A percentile compares a stretch with the other conserved stretches of the same genome.
Evolutionary conservation across 2,329 filamentous ascomycete species (phyloP).

Genomic region (Colletotrichum eleusines): DNA sequence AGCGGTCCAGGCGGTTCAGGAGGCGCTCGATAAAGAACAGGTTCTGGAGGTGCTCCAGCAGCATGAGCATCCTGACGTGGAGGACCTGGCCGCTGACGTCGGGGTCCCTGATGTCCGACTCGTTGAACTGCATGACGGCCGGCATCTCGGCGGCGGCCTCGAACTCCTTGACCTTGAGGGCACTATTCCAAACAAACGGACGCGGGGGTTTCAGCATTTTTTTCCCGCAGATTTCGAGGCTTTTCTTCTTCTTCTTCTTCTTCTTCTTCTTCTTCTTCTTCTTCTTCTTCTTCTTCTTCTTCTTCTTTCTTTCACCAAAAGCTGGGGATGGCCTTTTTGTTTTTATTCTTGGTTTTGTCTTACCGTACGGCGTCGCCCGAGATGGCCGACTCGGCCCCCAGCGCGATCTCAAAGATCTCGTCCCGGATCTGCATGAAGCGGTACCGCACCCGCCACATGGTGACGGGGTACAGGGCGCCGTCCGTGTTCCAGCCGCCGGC

Average conservation of each 20-base stretch:
- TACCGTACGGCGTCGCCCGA: slow-evolving; percentile 18
- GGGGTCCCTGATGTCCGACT: slow-evolving; percentile 52
- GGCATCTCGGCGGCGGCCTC: slow-evolving; percentile 52
- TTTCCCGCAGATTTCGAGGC: neutral
- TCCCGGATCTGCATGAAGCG: slow-evolving; percentile 65
- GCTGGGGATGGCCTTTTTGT: neutral
- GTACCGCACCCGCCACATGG: slow-evolving; percentile 59
- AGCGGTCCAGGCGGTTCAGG: slow-evolving; percentile 58
- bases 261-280: too few species aligned
- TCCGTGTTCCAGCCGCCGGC: slow-evolving; percentile 64
- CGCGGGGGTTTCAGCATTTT: slow-evolving; percentile 13
- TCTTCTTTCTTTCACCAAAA: too few species aligned
- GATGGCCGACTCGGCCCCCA: slow-evolving; percentile 55
- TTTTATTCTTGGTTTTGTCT: too few species aligned
- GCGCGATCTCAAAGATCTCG: slow-evolving; percentile 69
- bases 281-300: neutral
- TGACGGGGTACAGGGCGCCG: slow-evolving; percentile 57
- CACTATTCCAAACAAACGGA: slow-evolving; percentile 44
- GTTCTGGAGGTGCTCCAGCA: slow-evolving; percentile 66
- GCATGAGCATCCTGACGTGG: slow-evolving; percentile 60
- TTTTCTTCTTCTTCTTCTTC: neutral
- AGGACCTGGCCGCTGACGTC: slow-evolving; percentile 48
- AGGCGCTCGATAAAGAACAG: slow-evolving; percentile 70
- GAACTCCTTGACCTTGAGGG: slow-evolving; percentile 52
- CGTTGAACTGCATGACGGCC: slow-evolving; percentile 52